A percentile compares a stretch with the other conserved stretches of the same genome.
These are phyloP conservation scores for Balakata baccata DNA, from an alignment of 345 rosid species.

Conservation along the genomic window DNA sequence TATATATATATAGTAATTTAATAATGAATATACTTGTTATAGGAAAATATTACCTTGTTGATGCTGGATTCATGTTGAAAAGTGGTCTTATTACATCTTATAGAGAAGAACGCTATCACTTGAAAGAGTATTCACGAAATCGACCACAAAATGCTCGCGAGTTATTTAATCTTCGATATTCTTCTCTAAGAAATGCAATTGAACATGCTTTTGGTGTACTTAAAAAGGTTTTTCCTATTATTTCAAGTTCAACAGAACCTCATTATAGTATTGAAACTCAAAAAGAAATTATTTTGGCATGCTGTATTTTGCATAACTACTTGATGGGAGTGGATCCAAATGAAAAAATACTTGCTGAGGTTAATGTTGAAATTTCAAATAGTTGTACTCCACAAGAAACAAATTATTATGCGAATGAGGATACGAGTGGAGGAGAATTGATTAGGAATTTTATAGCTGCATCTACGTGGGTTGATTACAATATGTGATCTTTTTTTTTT, in stretches of 20 bases:
- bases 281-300: not conserved
- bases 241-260: not conserved
- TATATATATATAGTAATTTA: no score
- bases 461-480: no score
- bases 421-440: no score
- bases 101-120: not conserved
- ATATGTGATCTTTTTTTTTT: no score
- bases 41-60: no score
- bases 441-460: no score
- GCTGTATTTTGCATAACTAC: not conserved
- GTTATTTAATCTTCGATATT: not conserved
- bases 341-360: no score
- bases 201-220: not conserved
- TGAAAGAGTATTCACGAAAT: conserved; percentile 4
- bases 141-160: not conserved
- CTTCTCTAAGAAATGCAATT: not conserved
- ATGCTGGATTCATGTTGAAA: not conserved
- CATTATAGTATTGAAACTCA: not conserved
- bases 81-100: not conserved
- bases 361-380: no score
- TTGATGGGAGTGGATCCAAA: not conserved
- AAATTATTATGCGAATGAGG: no score
- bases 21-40: no score
- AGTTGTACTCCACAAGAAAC: no score
- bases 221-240: not conserved